Evolutionary conservation across 2,329 filamentous ascomycete species (phyloP).

Genomic region (Penicillium rolfsii): DNA sequence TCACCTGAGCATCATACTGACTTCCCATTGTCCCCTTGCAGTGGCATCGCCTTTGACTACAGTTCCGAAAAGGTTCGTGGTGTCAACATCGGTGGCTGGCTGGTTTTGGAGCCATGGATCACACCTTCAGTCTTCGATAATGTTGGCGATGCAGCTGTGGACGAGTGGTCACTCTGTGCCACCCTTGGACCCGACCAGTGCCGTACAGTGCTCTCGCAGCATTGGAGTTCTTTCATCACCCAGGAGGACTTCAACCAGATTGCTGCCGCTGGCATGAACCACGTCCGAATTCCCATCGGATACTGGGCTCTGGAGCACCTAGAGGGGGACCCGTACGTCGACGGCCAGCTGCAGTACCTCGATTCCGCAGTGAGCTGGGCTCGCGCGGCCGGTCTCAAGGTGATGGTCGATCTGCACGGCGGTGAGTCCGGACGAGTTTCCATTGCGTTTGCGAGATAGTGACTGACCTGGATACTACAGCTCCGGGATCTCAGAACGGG

Average conservation of each 20-base stretch:
- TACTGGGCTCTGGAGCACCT: slow-evolving; percentile 65
- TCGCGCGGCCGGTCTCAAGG: slow-evolving; percentile 59
- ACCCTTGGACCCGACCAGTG: slow-evolving; percentile 56
- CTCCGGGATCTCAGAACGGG: slow-evolving; percentile 66
- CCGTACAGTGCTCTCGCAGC: slow-evolving; percentile 51
- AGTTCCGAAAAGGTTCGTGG: slow-evolving; percentile 61
- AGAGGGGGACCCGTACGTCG: slow-evolving; percentile 62
- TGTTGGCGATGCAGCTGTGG: slow-evolving; percentile 54
- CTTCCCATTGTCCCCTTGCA: slow-evolving; percentile 16
- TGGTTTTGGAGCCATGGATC: slow-evolving; percentile 67
- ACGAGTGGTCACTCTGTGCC: slow-evolving; percentile 60
- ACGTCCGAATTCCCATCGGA: slow-evolving; percentile 67
- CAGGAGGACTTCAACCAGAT: slow-evolving; percentile 61
- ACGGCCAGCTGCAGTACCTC: slow-evolving; percentile 63
- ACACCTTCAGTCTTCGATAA: slow-evolving; percentile 63
- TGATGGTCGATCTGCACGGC: slow-evolving; percentile 70
- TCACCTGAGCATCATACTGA: neutral
- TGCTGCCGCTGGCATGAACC: slow-evolving; percentile 61
- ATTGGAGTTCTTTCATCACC: slow-evolving; percentile 64
- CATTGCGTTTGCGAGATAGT: neutral
- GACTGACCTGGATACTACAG: slow-evolving; percentile 34
- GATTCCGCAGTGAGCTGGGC: slow-evolving; percentile 65
- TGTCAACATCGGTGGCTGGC: slow-evolving; percentile 68
- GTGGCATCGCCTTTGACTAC: slow-evolving; percentile 54
- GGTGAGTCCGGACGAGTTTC: slow-evolving; percentile 47